A percentile compares a stretch with the other conserved stretches of the same genome.
These are phyloP conservation scores for Jaapia argillacea DNA, from an alignment of 768 basidiomycete genomes.

Conservation along the genomic window DNA sequence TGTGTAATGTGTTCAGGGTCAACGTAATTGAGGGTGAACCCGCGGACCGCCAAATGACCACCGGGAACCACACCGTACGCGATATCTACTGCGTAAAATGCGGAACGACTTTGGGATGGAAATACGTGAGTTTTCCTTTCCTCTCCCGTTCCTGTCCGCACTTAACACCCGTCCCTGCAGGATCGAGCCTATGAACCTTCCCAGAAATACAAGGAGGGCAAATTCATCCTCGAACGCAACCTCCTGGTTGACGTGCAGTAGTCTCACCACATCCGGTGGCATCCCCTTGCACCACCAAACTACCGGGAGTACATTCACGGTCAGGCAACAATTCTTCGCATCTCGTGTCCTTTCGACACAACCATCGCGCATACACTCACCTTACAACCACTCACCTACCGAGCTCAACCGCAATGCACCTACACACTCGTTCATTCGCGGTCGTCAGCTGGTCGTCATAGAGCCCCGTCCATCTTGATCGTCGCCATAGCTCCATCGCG, in stretches of 20 bases:
- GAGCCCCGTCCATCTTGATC: too few relatives aligned
- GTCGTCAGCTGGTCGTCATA: too few relatives aligned
- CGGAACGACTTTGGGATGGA: conserved; percentile 84
- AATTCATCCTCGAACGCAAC: conserved; percentile 94
- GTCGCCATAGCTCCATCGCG: too few relatives aligned
- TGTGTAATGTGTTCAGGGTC: conserved; percentile 47
- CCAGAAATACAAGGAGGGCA: conserved; percentile 98
- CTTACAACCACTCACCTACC: too few relatives aligned
- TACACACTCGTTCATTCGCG: too few relatives aligned
- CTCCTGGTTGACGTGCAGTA: conserved; percentile 82
- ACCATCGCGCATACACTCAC: too few relatives aligned
- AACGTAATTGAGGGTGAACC: conserved; percentile 88
- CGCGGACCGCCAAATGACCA: conserved; percentile 92
- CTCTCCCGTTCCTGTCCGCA: conserved; percentile 1
- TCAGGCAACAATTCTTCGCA: too few relatives aligned
- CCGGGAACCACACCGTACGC: conserved; percentile 91
- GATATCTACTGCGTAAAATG: conserved; percentile 95
- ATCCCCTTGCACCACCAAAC: conserved; percentile 3
- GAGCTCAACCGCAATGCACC: too few relatives aligned
- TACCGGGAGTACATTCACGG: too few relatives aligned
- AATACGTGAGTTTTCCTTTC: conserved; percentile 70
- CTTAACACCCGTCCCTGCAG: conserved; percentile 28
- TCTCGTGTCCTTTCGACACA: too few relatives aligned
- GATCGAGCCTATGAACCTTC: conserved; percentile 83
- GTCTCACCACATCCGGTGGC: conserved; percentile 10